Conservation (phyloP, 192 early-diverging fungal genomes). For the Coemansia sp. region DNA sequence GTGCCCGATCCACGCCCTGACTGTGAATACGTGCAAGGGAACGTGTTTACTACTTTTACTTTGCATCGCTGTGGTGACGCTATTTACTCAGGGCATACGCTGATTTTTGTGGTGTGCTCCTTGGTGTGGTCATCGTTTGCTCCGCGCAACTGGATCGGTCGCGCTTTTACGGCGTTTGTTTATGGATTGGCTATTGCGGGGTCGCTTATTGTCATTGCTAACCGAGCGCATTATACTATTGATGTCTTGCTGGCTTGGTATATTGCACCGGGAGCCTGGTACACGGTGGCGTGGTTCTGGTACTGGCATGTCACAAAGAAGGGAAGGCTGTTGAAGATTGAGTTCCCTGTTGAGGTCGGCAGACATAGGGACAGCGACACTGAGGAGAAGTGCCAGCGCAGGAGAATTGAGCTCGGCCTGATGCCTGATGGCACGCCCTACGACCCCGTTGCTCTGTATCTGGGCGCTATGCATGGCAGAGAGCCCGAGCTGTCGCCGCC, state of each 20-base stretch:
- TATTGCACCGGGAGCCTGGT: slow-evolving; percentile 56
- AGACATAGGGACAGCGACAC: slow-evolving; percentile 36
- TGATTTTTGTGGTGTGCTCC: slow-evolving; percentile 61
- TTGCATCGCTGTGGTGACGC: slow-evolving; percentile 65
- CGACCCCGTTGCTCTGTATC: slow-evolving; percentile 42
- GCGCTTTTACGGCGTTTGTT: slow-evolving; percentile 40
- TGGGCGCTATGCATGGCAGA: slow-evolving; percentile 18
- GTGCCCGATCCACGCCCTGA: slow-evolving; percentile 61
- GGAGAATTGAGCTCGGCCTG: slow-evolving; percentile 38
- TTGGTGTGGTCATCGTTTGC: slow-evolving; percentile 62
- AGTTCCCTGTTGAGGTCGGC: slow-evolving; percentile 53
- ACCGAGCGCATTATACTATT: slow-evolving; percentile 63
- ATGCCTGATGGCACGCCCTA: slow-evolving; percentile 47
- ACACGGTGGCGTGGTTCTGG: slow-evolving; percentile 57
- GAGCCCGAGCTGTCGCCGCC: slow-evolving; percentile 14
- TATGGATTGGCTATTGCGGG: slow-evolving; percentile 57
- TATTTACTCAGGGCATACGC: slow-evolving; percentile 66
- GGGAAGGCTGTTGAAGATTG: slow-evolving; percentile 48
- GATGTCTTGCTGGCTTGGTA: slow-evolving; percentile 65
- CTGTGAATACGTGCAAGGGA: slow-evolving; percentile 56
- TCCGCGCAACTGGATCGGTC: slow-evolving; percentile 48
- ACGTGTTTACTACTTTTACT: slow-evolving; percentile 60
- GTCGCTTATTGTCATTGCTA: slow-evolving; percentile 60
- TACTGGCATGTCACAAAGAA: slow-evolving; percentile 52
- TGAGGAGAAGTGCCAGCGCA: slow-evolving; percentile 31